Evolutionary conservation across 2,329 filamentous ascomycete genomes (phyloP), one percentile per base, ranked within the genome.

Genomic region (Pseudogymnoascus sp.): DNA sequence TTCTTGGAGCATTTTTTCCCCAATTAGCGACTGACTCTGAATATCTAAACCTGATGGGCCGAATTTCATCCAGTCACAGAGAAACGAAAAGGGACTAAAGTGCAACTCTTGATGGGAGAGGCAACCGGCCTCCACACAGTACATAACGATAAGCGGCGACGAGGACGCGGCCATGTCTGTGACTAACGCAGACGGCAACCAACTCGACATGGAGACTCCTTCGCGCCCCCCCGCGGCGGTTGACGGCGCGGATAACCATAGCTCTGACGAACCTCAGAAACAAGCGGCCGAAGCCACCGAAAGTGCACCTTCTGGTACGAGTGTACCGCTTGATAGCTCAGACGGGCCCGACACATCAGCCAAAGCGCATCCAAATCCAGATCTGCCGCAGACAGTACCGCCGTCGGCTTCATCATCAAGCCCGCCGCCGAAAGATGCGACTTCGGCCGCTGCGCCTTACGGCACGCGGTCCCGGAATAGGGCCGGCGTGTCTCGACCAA

Each of bases 381-480:
- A 24, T 10, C 13, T n/a, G 24, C 44, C 26, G 24, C 44, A 50
- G 44, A 15, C 26, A 29, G 13, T 15, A 2, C 24, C 44, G 26
- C 24, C 26, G 44, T 7, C 44, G 31, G 44, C 44, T 50, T 50
- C 44, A 31, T 50, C 44, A 31, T 50, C 44, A 15, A 50, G 44
- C 44, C 44, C 44, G 44, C 44, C 44, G 8, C 24, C 26, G 44
- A 50, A 50, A 50, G 44, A 50, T 50, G 44, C 44, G 44, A 31
- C 44, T 31, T 50, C 44, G 26, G 24, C 24, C 44, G 44, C 44
- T 2, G 24, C 44, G 44, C 44, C 44, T 57, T 97, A 99, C 75
- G 93, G 93, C 71, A 99, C 94, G 73, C 88, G 92, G 70, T 97
- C 92, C 68, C 89, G 94, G 73, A 96, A 96, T 75, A 88, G 92